Percentiles rank a stretch among this genome's conserved stretches.
These are phyloP conservation scores for Brassica cretica DNA, from an alignment of 345 rosid genomes.

Conservation along the genomic window DNA sequence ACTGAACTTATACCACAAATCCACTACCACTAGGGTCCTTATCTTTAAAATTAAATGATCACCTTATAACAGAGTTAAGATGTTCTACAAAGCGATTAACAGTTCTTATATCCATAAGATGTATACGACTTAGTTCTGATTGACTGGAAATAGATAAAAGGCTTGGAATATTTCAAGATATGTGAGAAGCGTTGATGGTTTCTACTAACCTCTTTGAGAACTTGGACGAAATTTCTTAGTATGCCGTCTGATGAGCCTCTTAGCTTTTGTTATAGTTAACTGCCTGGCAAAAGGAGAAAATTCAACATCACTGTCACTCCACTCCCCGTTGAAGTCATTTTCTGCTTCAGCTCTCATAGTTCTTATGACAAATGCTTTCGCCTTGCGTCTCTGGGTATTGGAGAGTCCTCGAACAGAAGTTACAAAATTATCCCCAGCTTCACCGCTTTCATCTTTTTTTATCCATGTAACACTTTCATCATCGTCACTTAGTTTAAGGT, in stretches of 20 bases:
- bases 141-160: not conserved
- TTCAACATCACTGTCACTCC: constrained; percentile 91
- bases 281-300: constrained; percentile 82
- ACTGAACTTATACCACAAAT: not conserved
- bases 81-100: not conserved
- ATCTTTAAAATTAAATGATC: not conserved
- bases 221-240: constrained; percentile 79
- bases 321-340: constrained; percentile 71
- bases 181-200: not conserved
- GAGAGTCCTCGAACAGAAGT: constrained; percentile 86
- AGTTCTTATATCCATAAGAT: not conserved
- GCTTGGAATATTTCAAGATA: not conserved
- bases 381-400: constrained; percentile 85
- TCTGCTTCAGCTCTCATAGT: constrained; percentile 94
- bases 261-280: constrained; percentile 88
- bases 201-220: constrained; percentile 63
- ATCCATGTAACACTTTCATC: constrained; percentile 43
- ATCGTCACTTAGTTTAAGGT: constrained; percentile 26
- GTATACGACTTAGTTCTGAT: no score
- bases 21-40: not conserved
- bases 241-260: constrained; percentile 75
- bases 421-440: constrained; percentile 97
- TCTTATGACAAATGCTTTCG: constrained; percentile 77
- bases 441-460: constrained; percentile 41
- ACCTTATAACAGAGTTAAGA: not conserved